Evolutionary conservation across 768 basidiomycete species (phyloP).

Genomic region (Fomitopsis pulvina): DNA sequence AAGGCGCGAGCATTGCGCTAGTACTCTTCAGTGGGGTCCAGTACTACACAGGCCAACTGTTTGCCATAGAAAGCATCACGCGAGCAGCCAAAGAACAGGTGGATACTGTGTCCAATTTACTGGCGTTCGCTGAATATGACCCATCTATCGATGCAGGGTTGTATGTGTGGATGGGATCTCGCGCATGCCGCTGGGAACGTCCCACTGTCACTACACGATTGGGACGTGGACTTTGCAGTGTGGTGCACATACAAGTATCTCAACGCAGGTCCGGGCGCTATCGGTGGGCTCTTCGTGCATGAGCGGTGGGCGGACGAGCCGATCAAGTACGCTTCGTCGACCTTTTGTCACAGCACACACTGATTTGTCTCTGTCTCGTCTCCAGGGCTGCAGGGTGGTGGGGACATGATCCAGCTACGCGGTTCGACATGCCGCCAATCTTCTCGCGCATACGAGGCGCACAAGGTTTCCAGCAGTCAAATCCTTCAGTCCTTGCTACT

Average conservation of each 20-base stretch:
- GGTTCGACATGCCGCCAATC: constrained; percentile 82
- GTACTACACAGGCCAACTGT: constrained; percentile 95
- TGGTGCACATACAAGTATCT: constrained; percentile 99
- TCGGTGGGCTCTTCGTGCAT: constrained; percentile 90
- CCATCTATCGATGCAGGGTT: constrained; percentile 52
- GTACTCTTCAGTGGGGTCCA: constrained; percentile 93
- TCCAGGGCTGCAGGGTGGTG: constrained; percentile 92
- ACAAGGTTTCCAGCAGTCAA: constrained; percentile 94
- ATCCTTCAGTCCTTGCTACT: constrained; percentile 77
- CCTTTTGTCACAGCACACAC: background rate
- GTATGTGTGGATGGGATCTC: constrained; percentile 92
- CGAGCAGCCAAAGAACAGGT: constrained; percentile 81
- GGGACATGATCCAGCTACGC: constrained; percentile 84
- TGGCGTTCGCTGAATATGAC: background rate
- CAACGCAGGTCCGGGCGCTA: constrained; percentile 95
- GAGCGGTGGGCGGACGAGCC: constrained; percentile 71
- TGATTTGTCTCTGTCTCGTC: background rate
- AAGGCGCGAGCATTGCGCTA: constrained; percentile 77
- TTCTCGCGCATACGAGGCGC: constrained; percentile 88
- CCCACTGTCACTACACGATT: constrained; percentile 81
- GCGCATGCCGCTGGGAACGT: constrained; percentile 97
- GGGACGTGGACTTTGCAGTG: constrained; percentile 95
- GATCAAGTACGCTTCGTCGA: constrained; percentile 31
- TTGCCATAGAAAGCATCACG: constrained; percentile 83
- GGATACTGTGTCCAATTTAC: constrained; percentile 8